Evolutionary conservation across 768 basidiomycete genomes (phyloP).

Genomic region (Russula compacta): DNA sequence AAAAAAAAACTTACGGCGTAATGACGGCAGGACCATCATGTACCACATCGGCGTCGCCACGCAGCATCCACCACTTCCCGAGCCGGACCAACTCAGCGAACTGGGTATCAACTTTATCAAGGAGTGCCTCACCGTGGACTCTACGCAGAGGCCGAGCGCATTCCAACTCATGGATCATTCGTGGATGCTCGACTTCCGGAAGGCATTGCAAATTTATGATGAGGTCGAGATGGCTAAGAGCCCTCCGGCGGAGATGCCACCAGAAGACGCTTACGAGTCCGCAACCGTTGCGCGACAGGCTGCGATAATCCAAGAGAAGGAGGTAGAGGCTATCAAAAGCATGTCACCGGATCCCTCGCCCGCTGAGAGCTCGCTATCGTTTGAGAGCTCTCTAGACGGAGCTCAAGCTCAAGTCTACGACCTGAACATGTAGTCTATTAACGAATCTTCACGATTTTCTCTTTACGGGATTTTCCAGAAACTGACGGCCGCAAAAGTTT

Average conservation of each 20-base stretch:
- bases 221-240: slow-evolving; percentile 48
- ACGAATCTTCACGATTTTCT: not conserved
- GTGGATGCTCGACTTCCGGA: slow-evolving; percentile 83
- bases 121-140: slow-evolving; percentile 82
- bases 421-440: not conserved
- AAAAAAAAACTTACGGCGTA: not conserved
- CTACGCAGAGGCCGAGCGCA: slow-evolving; percentile 74
- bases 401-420: not conserved
- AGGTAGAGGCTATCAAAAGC: slow-evolving; percentile 46
- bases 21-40: slow-evolving; percentile 85
- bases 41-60: slow-evolving; percentile 97
- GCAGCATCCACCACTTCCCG: slow-evolving; percentile 91
- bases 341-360: slow-evolving; percentile 44
- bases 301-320: slow-evolving; percentile 48
- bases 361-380: slow-evolving; percentile 22
- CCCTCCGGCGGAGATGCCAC: slow-evolving; percentile 37
- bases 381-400: not conserved
- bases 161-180: slow-evolving; percentile 76
- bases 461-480: not conserved
- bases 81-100: slow-evolving; percentile 79
- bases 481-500: not conserved
- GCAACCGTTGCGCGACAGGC: slow-evolving; percentile 49
- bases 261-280: slow-evolving; percentile 41
- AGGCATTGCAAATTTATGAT: slow-evolving; percentile 58
- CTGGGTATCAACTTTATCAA: slow-evolving; percentile 91